Evolutionary conservation across 2,329 filamentous ascomycete genomes (phyloP).

Genomic region (Diaporthe amygdali): DNA sequence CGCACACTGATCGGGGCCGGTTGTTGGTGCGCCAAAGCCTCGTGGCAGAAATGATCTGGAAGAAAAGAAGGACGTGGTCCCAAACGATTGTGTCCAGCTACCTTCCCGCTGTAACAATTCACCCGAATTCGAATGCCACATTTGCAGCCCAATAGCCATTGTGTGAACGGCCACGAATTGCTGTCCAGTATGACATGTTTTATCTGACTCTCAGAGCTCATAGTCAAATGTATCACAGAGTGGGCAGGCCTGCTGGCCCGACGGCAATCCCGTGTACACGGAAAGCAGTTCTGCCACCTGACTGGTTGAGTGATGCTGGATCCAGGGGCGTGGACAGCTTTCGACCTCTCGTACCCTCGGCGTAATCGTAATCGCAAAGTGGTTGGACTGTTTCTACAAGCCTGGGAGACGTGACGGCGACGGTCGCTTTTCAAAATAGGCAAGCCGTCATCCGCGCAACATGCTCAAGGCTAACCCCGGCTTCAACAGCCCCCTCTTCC

Average conservation of each 20-base stretch:
- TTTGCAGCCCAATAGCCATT: not conserved
- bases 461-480: not conserved
- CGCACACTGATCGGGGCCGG: not conserved
- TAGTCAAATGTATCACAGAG: not conserved
- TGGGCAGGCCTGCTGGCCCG: not conserved
- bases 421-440: not conserved
- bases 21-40: not conserved
- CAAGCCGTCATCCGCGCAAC: not conserved
- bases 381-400: not conserved
- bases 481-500: too few relatives aligned
- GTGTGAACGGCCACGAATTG: not conserved
- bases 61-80: not conserved
- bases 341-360: not conserved
- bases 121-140: not conserved
- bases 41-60: not conserved
- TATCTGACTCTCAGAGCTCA: not conserved
- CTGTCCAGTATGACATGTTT: not conserved
- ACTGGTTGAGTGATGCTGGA: too few relatives aligned
- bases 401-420: not conserved
- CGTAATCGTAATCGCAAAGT: not conserved
- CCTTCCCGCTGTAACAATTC: not conserved
- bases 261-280: not conserved
- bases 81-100: not conserved
- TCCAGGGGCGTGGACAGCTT: not conserved
- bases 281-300: not conserved